Evolutionary conservation across 2,329 filamentous ascomycete genomes (phyloP).

Genomic region (Aspergillus sp.): DNA sequence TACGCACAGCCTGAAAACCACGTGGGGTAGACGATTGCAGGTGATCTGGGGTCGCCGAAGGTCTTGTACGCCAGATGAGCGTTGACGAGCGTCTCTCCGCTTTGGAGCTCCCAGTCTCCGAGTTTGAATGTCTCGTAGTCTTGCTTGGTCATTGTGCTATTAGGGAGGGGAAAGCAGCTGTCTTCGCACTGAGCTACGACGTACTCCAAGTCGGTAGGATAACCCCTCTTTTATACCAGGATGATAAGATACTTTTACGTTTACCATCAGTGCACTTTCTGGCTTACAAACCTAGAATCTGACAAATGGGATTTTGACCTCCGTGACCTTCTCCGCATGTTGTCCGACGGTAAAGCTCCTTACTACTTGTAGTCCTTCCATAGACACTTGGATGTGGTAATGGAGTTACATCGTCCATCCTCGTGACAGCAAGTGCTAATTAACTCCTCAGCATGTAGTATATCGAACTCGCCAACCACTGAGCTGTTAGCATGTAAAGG

Average conservation of each 20-base stretch:
- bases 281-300: neutral
- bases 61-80: slow-evolving; percentile 76
- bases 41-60: slow-evolving; percentile 60
- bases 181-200: neutral
- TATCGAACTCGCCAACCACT: too few relatives aligned
- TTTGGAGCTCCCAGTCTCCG: slow-evolving; percentile 66
- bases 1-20: slow-evolving; percentile 66
- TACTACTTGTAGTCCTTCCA: too few relatives aligned
- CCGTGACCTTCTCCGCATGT: too few relatives aligned
- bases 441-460: too few relatives aligned
- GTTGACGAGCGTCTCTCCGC: slow-evolving; percentile 58
- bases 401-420: neutral
- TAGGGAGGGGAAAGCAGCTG: neutral
- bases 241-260: neutral
- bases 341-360: too few relatives aligned
- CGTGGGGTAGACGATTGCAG: slow-evolving; percentile 71
- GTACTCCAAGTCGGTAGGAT: neutral
- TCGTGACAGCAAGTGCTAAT: too few relatives aligned
- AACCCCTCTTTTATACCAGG: neutral
- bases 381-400: neutral
- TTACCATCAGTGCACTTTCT: neutral
- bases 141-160: neutral
- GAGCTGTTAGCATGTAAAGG: too few relatives aligned
- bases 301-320: too few relatives aligned
- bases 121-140: slow-evolving; percentile 56